phyloP scores from a whole-genome alignment of 305 asterid genomes.

The Galium porrigens region DNA sequence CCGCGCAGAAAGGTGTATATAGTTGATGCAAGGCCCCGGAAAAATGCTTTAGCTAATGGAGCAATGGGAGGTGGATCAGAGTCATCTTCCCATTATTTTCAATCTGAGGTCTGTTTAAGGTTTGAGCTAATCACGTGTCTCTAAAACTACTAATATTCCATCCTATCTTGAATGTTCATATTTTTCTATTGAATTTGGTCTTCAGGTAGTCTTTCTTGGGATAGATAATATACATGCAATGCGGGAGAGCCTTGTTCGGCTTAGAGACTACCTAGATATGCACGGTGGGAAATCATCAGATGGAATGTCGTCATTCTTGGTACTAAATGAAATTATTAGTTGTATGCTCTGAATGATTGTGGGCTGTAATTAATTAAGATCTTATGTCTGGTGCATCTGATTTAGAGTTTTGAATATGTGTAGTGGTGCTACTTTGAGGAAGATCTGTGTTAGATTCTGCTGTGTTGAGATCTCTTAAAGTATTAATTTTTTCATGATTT shows the following conservation, averaged over 20 bases:
- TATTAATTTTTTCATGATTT: not conserved
- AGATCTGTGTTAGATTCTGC: constrained; percentile 4
- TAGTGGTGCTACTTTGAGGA: not conserved
- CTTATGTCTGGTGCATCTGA: constrained; percentile 4
- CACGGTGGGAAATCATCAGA: constrained; percentile 88
- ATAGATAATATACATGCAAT: constrained; percentile 95
- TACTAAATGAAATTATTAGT: constrained; percentile 25
- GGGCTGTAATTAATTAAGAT: not conserved
- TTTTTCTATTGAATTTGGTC: constrained; percentile 14
- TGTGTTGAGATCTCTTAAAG: not conserved
- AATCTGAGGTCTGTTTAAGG: constrained; percentile 65
- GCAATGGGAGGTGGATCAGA: constrained; percentile 99
- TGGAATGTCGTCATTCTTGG: constrained; percentile 93
- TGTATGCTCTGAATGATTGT: constrained; percentile 3
- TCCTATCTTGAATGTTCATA: constrained; percentile 15
- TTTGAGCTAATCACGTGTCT: constrained; percentile 12
- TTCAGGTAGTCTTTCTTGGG: constrained; percentile 89
- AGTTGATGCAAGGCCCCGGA: constrained; percentile 97
- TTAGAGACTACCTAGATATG: constrained; percentile 90
- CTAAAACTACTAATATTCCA: not conserved
- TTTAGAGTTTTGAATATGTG: not conserved
- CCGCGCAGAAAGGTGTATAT: constrained; percentile 73
- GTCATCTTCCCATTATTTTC: constrained; percentile 88
- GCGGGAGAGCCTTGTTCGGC: constrained; percentile 85
- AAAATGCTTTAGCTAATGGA: constrained; percentile 97